Evolutionary conservation across 495 filamentous ascomycete species (phyloP).

Genomic region (Pseudoneurospora amorphoporcata): DNA sequence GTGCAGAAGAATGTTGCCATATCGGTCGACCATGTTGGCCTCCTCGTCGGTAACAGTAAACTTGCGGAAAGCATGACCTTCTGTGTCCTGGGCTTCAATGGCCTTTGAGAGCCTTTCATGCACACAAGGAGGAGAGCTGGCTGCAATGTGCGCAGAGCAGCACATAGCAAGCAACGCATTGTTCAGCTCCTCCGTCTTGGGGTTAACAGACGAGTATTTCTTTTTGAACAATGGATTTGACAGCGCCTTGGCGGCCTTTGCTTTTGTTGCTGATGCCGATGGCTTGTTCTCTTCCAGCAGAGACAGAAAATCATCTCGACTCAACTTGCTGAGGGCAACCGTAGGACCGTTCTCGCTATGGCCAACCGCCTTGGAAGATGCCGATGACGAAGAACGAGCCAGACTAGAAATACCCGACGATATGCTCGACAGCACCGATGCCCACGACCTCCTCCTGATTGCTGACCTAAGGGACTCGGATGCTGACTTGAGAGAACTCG

Average conservation of each 20-base stretch:
- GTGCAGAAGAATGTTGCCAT: conserved; percentile 24
- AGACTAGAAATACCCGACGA: conserved; percentile 24
- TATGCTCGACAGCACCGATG: conserved; percentile 25
- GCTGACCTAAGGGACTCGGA: conserved; percentile 17
- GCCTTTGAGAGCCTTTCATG: conserved; percentile 21
- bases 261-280: background rate
- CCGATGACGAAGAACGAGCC: conserved; percentile 22
- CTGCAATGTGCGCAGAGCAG: conserved; percentile 11
- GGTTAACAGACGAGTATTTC: conserved; percentile 13
- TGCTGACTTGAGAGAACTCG: conserved; percentile 17
- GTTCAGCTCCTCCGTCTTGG: conserved; percentile 21
- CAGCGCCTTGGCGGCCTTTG: background rate
- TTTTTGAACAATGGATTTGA: conserved; percentile 2
- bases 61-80: conserved; percentile 15
- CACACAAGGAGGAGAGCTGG: conserved; percentile 8
- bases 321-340: conserved; percentile 22
- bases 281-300: conserved; percentile 19
- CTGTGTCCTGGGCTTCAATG: conserved; percentile 18
- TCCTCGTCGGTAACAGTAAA: conserved; percentile 21
- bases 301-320: conserved; percentile 20
- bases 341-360: conserved; percentile 14
- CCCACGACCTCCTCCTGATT: conserved; percentile 22
- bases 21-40: conserved; percentile 21
- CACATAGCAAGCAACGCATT: conserved; percentile 19
- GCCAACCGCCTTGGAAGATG: conserved; percentile 18